Percentiles rank a stretch among this genome's conserved stretches.
Evolutionary conservation across 768 basidiomycete genomes (phyloP).

Genomic region (Asterophora parasitica): DNA sequence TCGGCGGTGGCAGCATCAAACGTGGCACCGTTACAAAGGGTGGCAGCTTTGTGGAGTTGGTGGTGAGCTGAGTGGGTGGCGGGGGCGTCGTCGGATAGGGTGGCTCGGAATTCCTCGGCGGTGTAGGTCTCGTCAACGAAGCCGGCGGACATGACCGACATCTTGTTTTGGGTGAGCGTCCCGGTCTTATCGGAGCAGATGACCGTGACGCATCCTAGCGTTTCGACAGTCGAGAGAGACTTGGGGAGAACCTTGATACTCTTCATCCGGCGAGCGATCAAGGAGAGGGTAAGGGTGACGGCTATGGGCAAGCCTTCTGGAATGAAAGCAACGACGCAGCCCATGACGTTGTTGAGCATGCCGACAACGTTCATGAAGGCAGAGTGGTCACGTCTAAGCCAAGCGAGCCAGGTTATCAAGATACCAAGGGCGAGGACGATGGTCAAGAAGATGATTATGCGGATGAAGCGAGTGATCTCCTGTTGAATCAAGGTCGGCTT

Average conservation of each 20-base stretch:
- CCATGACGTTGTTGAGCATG: constrained; percentile 52
- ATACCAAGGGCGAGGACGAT: constrained; percentile 38
- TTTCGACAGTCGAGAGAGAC: constrained; percentile 62
- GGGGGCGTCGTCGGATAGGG: constrained; percentile 3
- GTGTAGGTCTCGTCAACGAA: constrained; percentile 29
- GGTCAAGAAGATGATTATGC: constrained; percentile 41
- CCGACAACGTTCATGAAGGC: constrained; percentile 43
- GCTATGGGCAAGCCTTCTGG: constrained; percentile 52
- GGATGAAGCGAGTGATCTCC: constrained; percentile 49
- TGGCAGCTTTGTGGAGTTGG: constrained; percentile 29
- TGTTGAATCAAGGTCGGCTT: constrained; percentile 43
- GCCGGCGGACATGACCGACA: constrained; percentile 49
- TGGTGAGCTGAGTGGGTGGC: constrained; percentile 7
- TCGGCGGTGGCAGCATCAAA: constrained; percentile 32
- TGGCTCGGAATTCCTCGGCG: constrained; percentile 18
- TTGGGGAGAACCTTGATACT: constrained; percentile 22
- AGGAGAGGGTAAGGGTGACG: constrained; percentile 45
- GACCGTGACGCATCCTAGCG: constrained; percentile 57
- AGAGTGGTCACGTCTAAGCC: constrained; percentile 36
- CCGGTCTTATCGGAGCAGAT: constrained; percentile 56
- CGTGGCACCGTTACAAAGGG: constrained; percentile 56
- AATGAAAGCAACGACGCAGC: constrained; percentile 35
- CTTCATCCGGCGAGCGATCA: constrained; percentile 17
- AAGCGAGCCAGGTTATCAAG: constrained; percentile 37
- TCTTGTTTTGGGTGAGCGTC: constrained; percentile 55